These are phyloP conservation scores for Spironucleus salmonicida DNA, from an alignment of 208 protist species.

Conservation along the genomic window DNA sequence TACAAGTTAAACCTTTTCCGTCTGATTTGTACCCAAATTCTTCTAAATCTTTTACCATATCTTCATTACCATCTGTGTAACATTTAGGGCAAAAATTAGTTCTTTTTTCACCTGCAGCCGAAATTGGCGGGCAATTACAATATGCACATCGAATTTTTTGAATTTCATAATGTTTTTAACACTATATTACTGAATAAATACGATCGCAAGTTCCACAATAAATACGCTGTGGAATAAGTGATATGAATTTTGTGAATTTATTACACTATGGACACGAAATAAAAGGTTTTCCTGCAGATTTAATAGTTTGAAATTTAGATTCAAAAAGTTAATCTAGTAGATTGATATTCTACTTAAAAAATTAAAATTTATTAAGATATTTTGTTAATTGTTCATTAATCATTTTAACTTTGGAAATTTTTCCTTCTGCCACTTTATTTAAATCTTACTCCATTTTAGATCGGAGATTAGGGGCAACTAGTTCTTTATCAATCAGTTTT, in stretches of 20 bases:
- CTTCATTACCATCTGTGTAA: conserved; percentile 8
- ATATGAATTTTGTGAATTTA: conserved; percentile 51
- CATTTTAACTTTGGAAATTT: conserved; percentile 54
- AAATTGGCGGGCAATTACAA: conserved; percentile 59
- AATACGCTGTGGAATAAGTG: conserved; percentile 58
- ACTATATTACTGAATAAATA: conserved; percentile 63
- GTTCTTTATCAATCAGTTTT: conserved; percentile 67
- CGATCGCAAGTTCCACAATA: conserved; percentile 74
- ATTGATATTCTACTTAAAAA: conserved; percentile 72
- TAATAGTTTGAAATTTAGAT: conserved; percentile 65
- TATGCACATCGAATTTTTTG: conserved; percentile 48
- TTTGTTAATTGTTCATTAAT: conserved; percentile 14
- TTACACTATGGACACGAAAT: conserved; percentile 69
- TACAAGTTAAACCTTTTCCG: too few species aligned
- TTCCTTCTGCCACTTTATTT: conserved; percentile 65
- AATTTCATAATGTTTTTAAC: conserved; percentile 61
- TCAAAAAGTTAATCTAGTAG: conserved; percentile 61
- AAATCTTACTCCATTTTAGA: conserved; percentile 70
- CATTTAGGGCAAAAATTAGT: conserved; percentile 18
- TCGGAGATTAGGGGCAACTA: conserved; percentile 68
- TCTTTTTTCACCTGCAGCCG: not conserved
- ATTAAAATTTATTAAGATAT: conserved; percentile 59
- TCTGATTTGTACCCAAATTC: too few species aligned
- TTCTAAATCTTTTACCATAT: too few species aligned
- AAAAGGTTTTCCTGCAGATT: conserved; percentile 57